Percentiles rank a stretch among this genome's conserved stretches.
These are phyloP conservation scores for Phoma sp. DNA, from an alignment of 2,329 filamentous ascomycete species.

Conservation along the genomic window DNA sequence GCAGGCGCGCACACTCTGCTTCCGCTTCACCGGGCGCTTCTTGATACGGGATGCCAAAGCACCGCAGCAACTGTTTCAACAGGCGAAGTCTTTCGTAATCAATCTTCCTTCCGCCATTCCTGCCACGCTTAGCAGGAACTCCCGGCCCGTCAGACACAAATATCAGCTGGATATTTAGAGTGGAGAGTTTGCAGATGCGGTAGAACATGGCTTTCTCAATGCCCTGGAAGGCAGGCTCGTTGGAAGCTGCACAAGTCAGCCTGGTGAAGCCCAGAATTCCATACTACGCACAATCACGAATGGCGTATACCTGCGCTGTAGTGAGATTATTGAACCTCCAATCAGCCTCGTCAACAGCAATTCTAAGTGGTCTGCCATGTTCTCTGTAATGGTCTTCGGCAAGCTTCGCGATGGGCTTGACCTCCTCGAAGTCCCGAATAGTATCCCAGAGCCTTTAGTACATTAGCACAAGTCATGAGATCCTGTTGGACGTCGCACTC, in stretches of 20 bases:
- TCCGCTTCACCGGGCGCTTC: constrained; percentile 57
- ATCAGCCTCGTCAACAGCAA: constrained; percentile 54
- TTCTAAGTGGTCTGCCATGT: constrained; percentile 46
- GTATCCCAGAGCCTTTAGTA: constrained; percentile 46
- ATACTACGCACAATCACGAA: constrained; percentile 41
- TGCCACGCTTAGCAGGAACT: constrained; percentile 47
- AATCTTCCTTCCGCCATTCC: constrained; percentile 38
- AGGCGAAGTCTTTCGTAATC: constrained; percentile 42
- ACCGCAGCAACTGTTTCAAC: constrained; percentile 48
- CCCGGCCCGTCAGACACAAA: constrained; percentile 63
- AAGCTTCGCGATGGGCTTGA: constrained; percentile 45
- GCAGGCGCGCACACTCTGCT: constrained; percentile 56
- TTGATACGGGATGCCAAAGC: constrained; percentile 52
- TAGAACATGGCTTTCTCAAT: constrained; percentile 52
- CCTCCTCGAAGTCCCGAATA: constrained; percentile 41
- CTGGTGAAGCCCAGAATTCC: background rate
- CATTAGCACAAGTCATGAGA: background rate
- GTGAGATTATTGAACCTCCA: constrained; percentile 55
- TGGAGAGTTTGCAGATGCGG: constrained; percentile 54
- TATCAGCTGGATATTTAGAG: constrained; percentile 58
- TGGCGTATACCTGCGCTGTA: constrained; percentile 39
- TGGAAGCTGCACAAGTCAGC: constrained; percentile 27
- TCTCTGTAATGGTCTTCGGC: constrained; percentile 46
- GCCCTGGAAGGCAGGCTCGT: constrained; percentile 47
- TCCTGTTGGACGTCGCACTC: constrained; percentile 9